These are phyloP conservation scores for Albifimbria verrucaria DNA, from an alignment of 2,329 filamentous ascomycete genomes.

Conservation along the genomic window DNA sequence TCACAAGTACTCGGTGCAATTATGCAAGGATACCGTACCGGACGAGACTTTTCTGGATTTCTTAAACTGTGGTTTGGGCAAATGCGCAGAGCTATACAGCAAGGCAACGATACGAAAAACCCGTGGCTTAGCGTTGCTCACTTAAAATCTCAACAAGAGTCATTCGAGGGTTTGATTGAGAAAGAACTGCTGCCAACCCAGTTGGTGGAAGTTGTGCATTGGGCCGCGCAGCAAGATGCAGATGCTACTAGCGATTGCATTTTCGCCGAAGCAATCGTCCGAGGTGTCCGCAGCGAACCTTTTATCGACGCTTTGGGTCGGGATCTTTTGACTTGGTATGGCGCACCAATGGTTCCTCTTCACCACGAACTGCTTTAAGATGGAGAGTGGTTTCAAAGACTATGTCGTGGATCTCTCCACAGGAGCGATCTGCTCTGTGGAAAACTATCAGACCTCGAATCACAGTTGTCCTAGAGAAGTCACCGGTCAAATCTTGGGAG, in stretches of 20 bases:
- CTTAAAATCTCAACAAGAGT: constrained; percentile 11
- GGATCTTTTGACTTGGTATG: constrained; percentile 34
- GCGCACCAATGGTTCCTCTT: constrained; percentile 24
- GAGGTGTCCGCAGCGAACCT: constrained; percentile 38
- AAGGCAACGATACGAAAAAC: constrained; percentile 20
- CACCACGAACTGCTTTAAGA: constrained; percentile 30
- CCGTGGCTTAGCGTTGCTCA: constrained; percentile 30
- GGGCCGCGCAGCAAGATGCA: constrained; percentile 32
- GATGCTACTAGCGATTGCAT: constrained; percentile 33
- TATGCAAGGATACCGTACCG: constrained; percentile 40
- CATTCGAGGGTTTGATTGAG: constrained; percentile 30
- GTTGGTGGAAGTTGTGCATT: constrained; percentile 39
- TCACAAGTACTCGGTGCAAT: constrained; percentile 38
- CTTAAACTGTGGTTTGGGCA: constrained; percentile 44
- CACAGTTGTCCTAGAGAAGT: constrained; percentile 27
- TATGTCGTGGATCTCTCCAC: constrained; percentile 28
- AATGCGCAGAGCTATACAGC: constrained; percentile 31
- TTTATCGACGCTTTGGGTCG: constrained; percentile 39
- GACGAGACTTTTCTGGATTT: constrained; percentile 42
- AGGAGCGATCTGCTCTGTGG: constrained; percentile 31
- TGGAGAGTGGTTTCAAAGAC: constrained; percentile 37
- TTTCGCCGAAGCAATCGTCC: constrained; percentile 39
- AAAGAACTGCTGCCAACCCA: constrained; percentile 43
- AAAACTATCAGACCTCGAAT: constrained; percentile 26
- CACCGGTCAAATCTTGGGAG: constrained; percentile 28